A percentile compares a stretch with the other conserved stretches of the same genome.
Conservation (phyloP, 1,139 yeast genomes). For the Zygosaccharomyces sapae region DNA sequence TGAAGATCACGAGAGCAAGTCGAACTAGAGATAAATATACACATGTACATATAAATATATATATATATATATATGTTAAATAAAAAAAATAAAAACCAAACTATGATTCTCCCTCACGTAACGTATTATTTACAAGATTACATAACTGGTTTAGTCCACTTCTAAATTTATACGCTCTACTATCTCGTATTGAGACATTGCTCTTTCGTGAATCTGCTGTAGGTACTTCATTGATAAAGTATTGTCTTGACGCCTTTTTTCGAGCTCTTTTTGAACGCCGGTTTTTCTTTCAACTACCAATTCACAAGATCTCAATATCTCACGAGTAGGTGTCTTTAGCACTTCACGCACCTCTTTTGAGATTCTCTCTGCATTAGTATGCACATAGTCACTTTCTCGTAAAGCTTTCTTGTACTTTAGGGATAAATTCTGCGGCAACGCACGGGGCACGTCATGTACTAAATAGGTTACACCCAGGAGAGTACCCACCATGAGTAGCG, state of each 20-base stretch:
- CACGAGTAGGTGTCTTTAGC: slow-evolving; percentile 75
- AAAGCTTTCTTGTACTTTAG: slow-evolving; percentile 63
- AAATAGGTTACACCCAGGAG: slow-evolving; percentile 63
- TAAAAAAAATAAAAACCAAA: no score
- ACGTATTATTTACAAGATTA: neutral
- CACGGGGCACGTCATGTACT: slow-evolving; percentile 77
- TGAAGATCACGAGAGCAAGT: neutral
- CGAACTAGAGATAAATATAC: no score
- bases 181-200: slow-evolving; percentile 44
- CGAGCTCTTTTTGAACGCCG: slow-evolving; percentile 24
- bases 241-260: slow-evolving; percentile 51
- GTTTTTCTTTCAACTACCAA: slow-evolving; percentile 28
- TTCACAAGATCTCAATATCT: slow-evolving; percentile 74
- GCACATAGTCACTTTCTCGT: slow-evolving; percentile 67
- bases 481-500: slow-evolving; percentile 47
- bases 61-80: no score
- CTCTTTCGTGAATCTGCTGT: slow-evolving; percentile 47
- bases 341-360: slow-evolving; percentile 81
- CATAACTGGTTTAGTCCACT: slow-evolving; percentile 28
- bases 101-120: no score
- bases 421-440: slow-evolving; percentile 80
- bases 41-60: no score
- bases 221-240: slow-evolving; percentile 59
- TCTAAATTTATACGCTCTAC: slow-evolving; percentile 55
- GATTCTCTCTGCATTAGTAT: slow-evolving; percentile 69